Conservation (phyloP, 108 stramenopile genomes). For the Nannochloropsis salina region DNA sequence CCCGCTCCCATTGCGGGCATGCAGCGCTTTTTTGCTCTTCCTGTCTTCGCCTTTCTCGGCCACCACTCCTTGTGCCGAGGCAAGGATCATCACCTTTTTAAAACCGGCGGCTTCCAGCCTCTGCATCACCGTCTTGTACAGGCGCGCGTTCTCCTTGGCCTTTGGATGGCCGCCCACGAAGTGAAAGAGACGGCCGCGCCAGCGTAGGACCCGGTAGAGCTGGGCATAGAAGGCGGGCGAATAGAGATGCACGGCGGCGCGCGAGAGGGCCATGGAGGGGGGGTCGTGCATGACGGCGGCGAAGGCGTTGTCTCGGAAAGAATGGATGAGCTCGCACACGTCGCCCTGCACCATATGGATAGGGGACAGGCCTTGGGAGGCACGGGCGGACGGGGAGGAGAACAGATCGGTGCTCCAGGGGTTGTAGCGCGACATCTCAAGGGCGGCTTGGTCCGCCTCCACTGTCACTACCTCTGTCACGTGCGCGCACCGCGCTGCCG, state of each 20-base stretch:
- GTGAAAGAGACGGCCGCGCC: not conserved
- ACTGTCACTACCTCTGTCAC: not conserved
- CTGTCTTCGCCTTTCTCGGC: slow-evolving; percentile 5
- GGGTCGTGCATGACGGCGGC: slow-evolving; percentile 9
- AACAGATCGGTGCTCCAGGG: slow-evolving; percentile 11
- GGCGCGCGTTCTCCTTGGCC: not conserved
- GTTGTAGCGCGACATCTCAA: slow-evolving; percentile 5
- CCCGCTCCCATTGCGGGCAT: not conserved
- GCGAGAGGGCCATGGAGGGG: not conserved
- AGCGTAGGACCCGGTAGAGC: not conserved
- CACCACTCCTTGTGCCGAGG: not conserved
- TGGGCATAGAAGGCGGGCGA: not conserved
- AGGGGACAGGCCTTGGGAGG: not conserved
- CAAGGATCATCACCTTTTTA: not conserved
- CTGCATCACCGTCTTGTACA: not conserved
- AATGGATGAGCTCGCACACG: not conserved
- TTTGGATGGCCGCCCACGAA: slow-evolving; percentile 5
- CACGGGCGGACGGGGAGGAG: not conserved
- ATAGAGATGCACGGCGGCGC: not conserved
- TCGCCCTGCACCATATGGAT: not conserved
- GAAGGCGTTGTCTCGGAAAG: not conserved
- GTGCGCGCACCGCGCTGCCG: slow-evolving; percentile 15
- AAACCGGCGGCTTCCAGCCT: slow-evolving; percentile 8
- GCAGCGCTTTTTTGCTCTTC: not conserved
- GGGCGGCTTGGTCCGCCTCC: not conserved